These are phyloP conservation scores for Zygoascus biomembranicola DNA, from an alignment of 805 yeast species.

Conservation along the genomic window DNA sequence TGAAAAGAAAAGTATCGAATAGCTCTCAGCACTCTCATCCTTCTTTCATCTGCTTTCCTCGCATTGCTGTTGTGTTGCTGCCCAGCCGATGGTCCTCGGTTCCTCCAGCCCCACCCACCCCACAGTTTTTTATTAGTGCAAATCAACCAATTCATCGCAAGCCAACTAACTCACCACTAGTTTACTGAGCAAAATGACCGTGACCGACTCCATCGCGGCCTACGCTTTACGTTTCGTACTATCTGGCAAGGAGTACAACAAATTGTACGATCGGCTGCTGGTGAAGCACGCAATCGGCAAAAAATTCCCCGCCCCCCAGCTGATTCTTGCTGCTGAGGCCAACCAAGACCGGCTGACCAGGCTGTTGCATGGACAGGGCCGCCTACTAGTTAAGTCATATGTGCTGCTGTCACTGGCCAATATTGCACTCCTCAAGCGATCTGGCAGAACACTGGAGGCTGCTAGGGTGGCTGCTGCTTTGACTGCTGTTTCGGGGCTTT, in stretches of 20 bases:
- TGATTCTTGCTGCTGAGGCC: background rate
- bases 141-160: background rate
- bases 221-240: slow-evolving; percentile 20
- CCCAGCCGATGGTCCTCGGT: background rate
- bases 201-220: slow-evolving; percentile 1
- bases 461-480: slow-evolving; percentile 11
- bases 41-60: no score
- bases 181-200: background rate
- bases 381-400: slow-evolving; percentile 16
- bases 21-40: no score
- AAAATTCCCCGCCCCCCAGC: background rate
- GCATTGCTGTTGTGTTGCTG: no score
- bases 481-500: slow-evolving; percentile 13
- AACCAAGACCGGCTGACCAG: slow-evolving; percentile 6
- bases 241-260: slow-evolving; percentile 19
- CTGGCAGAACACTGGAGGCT: slow-evolving; percentile 5
- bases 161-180: background rate
- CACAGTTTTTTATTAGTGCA: background rate
- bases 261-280: slow-evolving; percentile 6
- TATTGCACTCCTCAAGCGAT: slow-evolving; percentile 7
- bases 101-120: background rate
- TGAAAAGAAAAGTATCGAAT: no score
- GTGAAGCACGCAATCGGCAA: background rate
- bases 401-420: slow-evolving; percentile 11
- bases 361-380: slow-evolving; percentile 17